Evolutionary conservation across 2,329 filamentous ascomycete genomes (phyloP), one percentile per base, ranked within the genome.

Genomic region (Podosphaera leucotricha): DNA sequence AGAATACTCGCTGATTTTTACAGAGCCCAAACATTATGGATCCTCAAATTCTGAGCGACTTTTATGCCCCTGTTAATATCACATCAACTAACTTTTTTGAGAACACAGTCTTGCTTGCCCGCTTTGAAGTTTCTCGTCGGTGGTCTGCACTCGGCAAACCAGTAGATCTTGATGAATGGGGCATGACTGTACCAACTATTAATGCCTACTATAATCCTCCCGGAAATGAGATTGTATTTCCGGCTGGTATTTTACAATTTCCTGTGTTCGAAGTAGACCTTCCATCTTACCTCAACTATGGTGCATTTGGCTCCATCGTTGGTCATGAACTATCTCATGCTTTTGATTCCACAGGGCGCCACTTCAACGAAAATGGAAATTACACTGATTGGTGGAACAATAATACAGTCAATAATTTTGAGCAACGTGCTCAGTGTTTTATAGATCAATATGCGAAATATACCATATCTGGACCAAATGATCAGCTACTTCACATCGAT

Each of bases 241-340:
- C 73, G 0, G 75, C 75, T 0, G 77, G 74, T 0, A 77, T 80
- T 46, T 74, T 79, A 68, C 77, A 81, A 55, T 69, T 71, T 2
- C 76, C 77, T 0, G 62, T 75, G 1, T 81, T 80, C 53, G 70
- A 77, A 46, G 66, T 70, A 10, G 61, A 67, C 4, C 65, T 77
- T 0, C 77, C 77, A 0, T 61, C 69, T 20, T 82, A 80, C 51
- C 60, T 81, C 33, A 68, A 68, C 8, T 83, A 80, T 55, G 77
- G 76, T n/a, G 72, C 71, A 0, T 77, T 81, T 54, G 77, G 76
- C 0, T 67, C 71, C 1, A 68, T 80, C 2, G 71, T 71, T 7
- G 77, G 76, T 2, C 77, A 82, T 53, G 77, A 81, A 55, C 64
- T 82, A 6, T 75, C 72, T 2, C 77, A 82, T 50, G 76, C 72